Base-by-base conservation (phyloP, 169 alveolate species). In the Fabrea salina region DNA sequence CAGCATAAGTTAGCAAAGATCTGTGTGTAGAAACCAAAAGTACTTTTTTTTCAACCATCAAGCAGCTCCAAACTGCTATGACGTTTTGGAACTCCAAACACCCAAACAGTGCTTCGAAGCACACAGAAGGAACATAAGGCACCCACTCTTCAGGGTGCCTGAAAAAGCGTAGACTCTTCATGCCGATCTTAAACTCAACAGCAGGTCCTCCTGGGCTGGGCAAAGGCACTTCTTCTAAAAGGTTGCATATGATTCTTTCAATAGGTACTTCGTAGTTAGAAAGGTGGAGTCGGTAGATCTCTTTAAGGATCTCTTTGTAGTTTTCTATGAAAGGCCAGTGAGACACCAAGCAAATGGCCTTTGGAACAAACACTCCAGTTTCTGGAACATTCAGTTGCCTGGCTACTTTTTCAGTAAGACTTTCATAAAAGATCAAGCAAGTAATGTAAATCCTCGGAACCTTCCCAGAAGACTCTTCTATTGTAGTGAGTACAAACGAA, bases 191-290 rank as follows among this genome's bases (percentile, higher is more conserved):
- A 50, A 80, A 83, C 39, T 71, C 50, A 32, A 87, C 88, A 25
- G 51, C 7, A 3, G 86, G 72, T 39, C 43, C 50, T 4, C 88
- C 88, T 64, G 75, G 82, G 43, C 83, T 90, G 8, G 92, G 92
- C 4, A 87, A 76, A 2, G 90, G 85, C 8, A 87, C 80, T 67
- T 87, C 92, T 22, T 80, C 84, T 66, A 84, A 77, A 19, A 87
- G 40, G 53, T 87, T 87, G n/a, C 79, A 75, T 32, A 87, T 64
- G 58, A 79, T 72, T 50, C 92, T 58, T 67, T 87, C 92, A 11
- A 87, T 57, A 8, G 92, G 92, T 22, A 83, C 64, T 33, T 43
- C 79, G 47, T 78, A 79, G 16, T 51, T 41, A 4, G 92, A 70
- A n/a, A 83, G 27, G 27, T 75, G 82, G 2, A 87, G 39, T 22